Evolutionary conservation across 2,329 filamentous ascomycete species (phyloP), one percentile per base, ranked within the genome.

Genomic region (Periglandula ipomoeae): DNA sequence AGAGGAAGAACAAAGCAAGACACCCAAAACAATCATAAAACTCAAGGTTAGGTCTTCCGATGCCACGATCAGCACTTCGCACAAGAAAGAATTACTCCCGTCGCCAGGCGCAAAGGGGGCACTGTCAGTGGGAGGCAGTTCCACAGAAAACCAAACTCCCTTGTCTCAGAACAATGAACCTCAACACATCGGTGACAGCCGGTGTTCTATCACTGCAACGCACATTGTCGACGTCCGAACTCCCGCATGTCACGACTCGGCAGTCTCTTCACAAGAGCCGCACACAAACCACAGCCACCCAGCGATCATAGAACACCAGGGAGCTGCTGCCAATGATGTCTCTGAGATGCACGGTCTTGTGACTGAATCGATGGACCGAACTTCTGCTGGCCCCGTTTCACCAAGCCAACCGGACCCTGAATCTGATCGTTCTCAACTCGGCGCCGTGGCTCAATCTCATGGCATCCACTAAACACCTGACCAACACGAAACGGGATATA

Each of bases 1-100:
- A 50, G 79, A 82, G 53, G 74, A 84, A 81, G 55, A 79, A 79
- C 35, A 85, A 84, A 59, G 72, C 82, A 42, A n/a, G 5, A 81
- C 65, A n/a, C 62, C 67, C 9, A 64, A 61, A 35, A 70, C 71
- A 17, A 63, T 70, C 9, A 77, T 81, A 59, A 79, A 77, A 58
- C 61, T 82, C 50, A 81, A 78, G 59, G 60, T 78, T 11, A 44
- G 38, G 17, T 44, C 43, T 15, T 49, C 44, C 6, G 32, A 58
- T 48, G 42, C 49, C 34, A 52, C 45, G 30, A 48, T 55, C 24
- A 46, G 45, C 38, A 39, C 30, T 35, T 46, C 45, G 20, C 39
- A 45, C 38, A 43, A 15, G 22, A 50, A 32, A 15, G n/a, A 39
- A 26, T 42, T 51, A 49, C 7, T 3, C 4, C 11, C 22, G 20